Evolutionary conservation across 495 filamentous ascomycete species (phyloP), one percentile per base, ranked within the genome.

Genomic region (Astrothelium macrocarpum): DNA sequence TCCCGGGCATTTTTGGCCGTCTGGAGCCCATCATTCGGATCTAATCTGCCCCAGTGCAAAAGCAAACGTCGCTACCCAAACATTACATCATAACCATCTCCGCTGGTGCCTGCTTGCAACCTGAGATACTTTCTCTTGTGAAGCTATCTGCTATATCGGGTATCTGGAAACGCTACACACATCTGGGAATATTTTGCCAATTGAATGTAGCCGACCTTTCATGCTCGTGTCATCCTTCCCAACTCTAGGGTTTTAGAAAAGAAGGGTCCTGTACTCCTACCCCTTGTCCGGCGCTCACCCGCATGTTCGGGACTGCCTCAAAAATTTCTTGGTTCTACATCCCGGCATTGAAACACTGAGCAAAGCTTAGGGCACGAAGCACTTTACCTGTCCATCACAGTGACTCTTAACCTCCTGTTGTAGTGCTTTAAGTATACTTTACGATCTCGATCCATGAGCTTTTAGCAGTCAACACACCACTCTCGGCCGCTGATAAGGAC

Each of bases 121-220:
- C n/a, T n/a, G n/a, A n/a, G n/a, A n/a, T n/a, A 20, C n/a, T 20
- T 16, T 9, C 9, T 9, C 25, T 29, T 3, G 20, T 56, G 20
- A 56, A 9, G 49, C 49, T 56, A 25, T 29, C 16, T 29, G 49
- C 49, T 56, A 56, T 56, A n/a, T 56, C 49, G 49, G 49, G 49
- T 56, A 56, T 56, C 49, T 56, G 49, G 49, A 56, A 26, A 56
- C 16, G 20, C 25, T 10, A 25, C 25, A 56, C 9, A 25, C 20
- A 56, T 9, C 23, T 29, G n/a, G 45, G 45, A 18, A 56, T 56
- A 39, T 14, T 39, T 5, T 14, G 34, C 34, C 34, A 39, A 39
- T 39, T 39, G 34, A 39, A 39, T 5, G 34, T 5, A 14, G 34
- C 5, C 5, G 34, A 39, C 5, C 34, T 14, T 39, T 5, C 14